These are phyloP conservation scores for Pseudocohnilembus persalinus DNA, from an alignment of 169 alveolate species.

Conservation along the genomic window DNA sequence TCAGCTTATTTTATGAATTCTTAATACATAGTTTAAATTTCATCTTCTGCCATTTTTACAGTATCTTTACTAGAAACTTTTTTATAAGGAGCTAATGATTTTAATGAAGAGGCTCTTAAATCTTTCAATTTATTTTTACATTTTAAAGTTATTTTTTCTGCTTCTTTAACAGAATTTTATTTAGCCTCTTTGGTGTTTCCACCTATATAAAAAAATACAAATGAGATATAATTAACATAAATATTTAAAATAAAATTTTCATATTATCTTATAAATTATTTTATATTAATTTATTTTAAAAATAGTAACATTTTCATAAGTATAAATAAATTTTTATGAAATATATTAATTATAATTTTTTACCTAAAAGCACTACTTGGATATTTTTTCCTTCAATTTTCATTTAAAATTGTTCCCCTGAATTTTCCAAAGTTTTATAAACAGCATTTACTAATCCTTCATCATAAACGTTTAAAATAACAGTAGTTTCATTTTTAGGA, in stretches of 20 bases:
- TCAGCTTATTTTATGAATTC: not conserved
- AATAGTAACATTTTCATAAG: not conserved
- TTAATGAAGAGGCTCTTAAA: not conserved
- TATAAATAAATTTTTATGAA: too few relatives aligned
- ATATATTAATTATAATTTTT: too few relatives aligned
- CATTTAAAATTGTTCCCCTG: not conserved
- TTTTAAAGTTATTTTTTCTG: not conserved
- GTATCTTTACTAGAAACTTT: not conserved
- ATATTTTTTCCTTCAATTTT: not conserved
- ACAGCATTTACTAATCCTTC: not conserved
- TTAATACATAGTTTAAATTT: not conserved
- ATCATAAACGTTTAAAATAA: not conserved
- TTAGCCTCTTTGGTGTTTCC: constrained; percentile 6
- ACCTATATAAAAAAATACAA: not conserved
- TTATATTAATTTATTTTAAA: too few relatives aligned
- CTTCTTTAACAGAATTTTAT: not conserved
- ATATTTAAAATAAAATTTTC: too few relatives aligned
- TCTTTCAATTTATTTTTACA: not conserved
- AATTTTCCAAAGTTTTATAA: not conserved
- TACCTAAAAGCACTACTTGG: not conserved
- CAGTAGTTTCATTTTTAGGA: not conserved
- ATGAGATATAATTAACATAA: too few relatives aligned
- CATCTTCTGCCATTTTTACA: not conserved
- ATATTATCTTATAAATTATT: too few relatives aligned
- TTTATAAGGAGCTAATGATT: not conserved